phyloP scores from a whole-genome alignment of 2,329 filamentous ascomycete genomes.

The Didymella pinodella region DNA sequence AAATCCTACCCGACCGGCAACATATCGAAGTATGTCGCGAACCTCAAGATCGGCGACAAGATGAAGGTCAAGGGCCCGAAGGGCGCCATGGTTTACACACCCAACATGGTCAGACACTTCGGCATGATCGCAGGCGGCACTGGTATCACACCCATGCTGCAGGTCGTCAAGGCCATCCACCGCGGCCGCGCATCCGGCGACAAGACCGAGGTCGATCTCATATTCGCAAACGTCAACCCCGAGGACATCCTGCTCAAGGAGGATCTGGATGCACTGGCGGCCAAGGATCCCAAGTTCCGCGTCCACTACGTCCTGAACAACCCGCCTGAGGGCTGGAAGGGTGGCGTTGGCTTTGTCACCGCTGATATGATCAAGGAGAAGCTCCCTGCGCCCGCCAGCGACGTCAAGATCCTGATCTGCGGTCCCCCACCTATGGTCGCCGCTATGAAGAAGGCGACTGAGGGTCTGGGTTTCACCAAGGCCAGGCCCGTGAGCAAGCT shows the following conservation, averaged over 20 bases:
- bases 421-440: conserved; percentile 96
- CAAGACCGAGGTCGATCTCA: conserved; percentile 83
- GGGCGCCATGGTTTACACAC: conserved; percentile 96
- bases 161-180: conserved; percentile 90
- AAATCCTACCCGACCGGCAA: conserved; percentile 98
- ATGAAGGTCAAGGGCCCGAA: conserved; percentile 95
- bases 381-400: conserved; percentile 80
- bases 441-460: conserved; percentile 95
- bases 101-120: conserved; percentile 95
- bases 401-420: conserved; percentile 94
- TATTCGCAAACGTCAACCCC: conserved; percentile 94
- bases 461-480: conserved; percentile 89
- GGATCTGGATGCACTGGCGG: conserved; percentile 81
- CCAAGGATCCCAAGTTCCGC: conserved; percentile 80
- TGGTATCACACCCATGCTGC: conserved; percentile 98
- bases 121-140: conserved; percentile 98
- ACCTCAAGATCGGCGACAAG: conserved; percentile 75
- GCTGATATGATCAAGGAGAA: conserved; percentile 91
- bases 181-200: conserved; percentile 78
- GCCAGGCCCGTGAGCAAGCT: conserved; percentile 95
- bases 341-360: conserved; percentile 94
- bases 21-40: conserved; percentile 92
- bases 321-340: conserved; percentile 88
- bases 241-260: conserved; percentile 95
- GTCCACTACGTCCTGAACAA: conserved; percentile 97